These are phyloP conservation scores for Cucumis hystrix DNA, from an alignment of 306 rosid species.

Conservation along the genomic window DNA sequence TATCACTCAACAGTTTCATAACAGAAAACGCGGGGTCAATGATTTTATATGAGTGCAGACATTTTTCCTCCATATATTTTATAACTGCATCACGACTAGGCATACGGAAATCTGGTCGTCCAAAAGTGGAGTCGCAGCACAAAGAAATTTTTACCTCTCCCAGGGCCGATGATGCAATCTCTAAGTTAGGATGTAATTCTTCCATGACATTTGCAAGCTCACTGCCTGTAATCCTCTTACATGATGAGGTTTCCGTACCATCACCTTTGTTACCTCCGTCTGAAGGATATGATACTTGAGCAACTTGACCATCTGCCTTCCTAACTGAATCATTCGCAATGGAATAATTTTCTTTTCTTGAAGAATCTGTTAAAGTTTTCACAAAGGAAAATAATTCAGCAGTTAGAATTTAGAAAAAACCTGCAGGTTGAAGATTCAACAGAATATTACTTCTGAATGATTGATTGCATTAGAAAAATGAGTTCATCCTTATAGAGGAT, in stretches of 20 bases:
- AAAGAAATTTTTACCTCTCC: constrained; percentile 77
- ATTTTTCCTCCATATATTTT: constrained; percentile 67
- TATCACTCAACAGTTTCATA: constrained; percentile 39
- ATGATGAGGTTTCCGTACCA: constrained; percentile 16
- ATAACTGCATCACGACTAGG: constrained; percentile 39
- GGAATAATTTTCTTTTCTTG: constrained; percentile 14
- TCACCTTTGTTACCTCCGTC: constrained; percentile 20
- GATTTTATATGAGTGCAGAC: constrained; percentile 50
- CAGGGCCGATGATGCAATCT: constrained; percentile 36
- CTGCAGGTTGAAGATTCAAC: not conserved
- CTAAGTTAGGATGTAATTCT: constrained; percentile 27
- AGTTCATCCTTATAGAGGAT: not conserved
- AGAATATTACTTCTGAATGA: not conserved
- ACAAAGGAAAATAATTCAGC: not conserved
- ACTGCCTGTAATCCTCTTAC: constrained; percentile 17
- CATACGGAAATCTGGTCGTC: constrained; percentile 38
- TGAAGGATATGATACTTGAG: constrained; percentile 16
- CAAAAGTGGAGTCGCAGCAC: constrained; percentile 34
- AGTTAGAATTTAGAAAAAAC: not conserved
- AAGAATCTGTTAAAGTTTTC: constrained; percentile 27
- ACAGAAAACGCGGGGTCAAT: constrained; percentile 56
- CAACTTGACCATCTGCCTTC: constrained; percentile 22
- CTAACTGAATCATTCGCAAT: constrained; percentile 18
- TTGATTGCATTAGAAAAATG: not conserved
- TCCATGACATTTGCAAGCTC: constrained; percentile 20